Evolutionary conservation across 305 asterid species (phyloP), one percentile per base, ranked within the genome.

Genomic region (Galium porrigens): DNA sequence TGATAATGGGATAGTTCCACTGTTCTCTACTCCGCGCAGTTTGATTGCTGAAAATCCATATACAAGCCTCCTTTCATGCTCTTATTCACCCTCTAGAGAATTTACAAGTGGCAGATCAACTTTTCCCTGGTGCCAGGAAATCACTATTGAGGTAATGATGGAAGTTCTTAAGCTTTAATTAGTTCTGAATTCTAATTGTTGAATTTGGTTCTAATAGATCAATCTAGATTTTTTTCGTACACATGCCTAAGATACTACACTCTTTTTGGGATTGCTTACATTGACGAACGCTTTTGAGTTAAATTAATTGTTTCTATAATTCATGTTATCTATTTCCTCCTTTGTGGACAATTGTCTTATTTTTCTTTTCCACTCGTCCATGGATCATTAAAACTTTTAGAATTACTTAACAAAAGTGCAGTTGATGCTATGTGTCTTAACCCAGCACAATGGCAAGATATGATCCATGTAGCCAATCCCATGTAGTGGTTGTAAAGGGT

Each of bases 1-100:
- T 57, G 86, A 86, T 76, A 87, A 82, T 61, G 82, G 85, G 70
- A 81, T 83, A 76, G 85, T 70, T 75, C 96, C 97, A 57, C 48
- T 82, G 69, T 80, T 81, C 82, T 94, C 97, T 54, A 72, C 86
- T 74, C 99, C 99, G 58, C 91, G 95, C 78, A 73, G 82, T 79
- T 72, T 70, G 67, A 84, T 94, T 69, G 97, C 96, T 48, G 90
- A 80, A 79, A 94, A 94, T 58, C 95, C 97, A 54, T 86, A 76
- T 65, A 86, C 97, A 61, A 89, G 97, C 74, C 85, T 89, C 73
- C 94, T 94, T 37, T 76, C 89, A 51, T 86, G 94, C 84, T 79
- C 94, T 70, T 78, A 74, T 76, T 69, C 80, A 27, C 78, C 85
- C 15, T 72, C 81, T 60, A 73, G 73, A 61, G 82, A 76, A 62